Evolutionary conservation across 2,329 filamentous ascomycete species (phyloP).

Genomic region (Scytalidium sp.): DNA sequence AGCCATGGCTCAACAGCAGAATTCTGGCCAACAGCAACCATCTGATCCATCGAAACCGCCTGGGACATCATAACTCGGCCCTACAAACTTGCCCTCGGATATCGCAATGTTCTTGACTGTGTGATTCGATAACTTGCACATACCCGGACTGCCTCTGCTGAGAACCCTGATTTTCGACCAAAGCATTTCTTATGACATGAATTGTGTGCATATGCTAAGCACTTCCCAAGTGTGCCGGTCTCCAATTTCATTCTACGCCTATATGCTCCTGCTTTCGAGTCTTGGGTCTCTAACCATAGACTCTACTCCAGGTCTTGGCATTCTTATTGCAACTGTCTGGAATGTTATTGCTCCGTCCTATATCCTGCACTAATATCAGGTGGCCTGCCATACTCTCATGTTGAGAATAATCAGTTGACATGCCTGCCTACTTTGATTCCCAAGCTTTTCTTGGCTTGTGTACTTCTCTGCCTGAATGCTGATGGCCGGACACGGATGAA

Average conservation of each 20-base stretch:
- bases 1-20: slow-evolving; percentile 55
- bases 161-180: slow-evolving; percentile 28
- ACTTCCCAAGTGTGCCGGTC: slow-evolving; percentile 14
- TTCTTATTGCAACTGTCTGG: slow-evolving; percentile 3
- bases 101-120: slow-evolving; percentile 24
- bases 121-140: slow-evolving; percentile 28
- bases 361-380: background rate
- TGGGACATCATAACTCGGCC: slow-evolving; percentile 31
- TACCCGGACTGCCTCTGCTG: slow-evolving; percentile 23
- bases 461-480: background rate
- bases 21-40: slow-evolving; percentile 29
- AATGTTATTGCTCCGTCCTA: background rate
- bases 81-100: slow-evolving; percentile 19
- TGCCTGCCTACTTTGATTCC: background rate
- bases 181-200: slow-evolving; percentile 27
- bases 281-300: slow-evolving; percentile 5
- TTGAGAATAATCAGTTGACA: background rate
- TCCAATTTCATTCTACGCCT: slow-evolving; percentile 18
- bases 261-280: slow-evolving; percentile 7
- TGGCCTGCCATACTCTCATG: background rate
- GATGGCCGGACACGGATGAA: background rate
- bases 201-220: slow-evolving; percentile 27
- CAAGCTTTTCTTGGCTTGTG: background rate
- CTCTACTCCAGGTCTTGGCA: slow-evolving; percentile 13
- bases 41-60: slow-evolving; percentile 36